Evolutionary conservation across 306 rosid genomes (phyloP).

Genomic region (Ormosia semicastrata): DNA sequence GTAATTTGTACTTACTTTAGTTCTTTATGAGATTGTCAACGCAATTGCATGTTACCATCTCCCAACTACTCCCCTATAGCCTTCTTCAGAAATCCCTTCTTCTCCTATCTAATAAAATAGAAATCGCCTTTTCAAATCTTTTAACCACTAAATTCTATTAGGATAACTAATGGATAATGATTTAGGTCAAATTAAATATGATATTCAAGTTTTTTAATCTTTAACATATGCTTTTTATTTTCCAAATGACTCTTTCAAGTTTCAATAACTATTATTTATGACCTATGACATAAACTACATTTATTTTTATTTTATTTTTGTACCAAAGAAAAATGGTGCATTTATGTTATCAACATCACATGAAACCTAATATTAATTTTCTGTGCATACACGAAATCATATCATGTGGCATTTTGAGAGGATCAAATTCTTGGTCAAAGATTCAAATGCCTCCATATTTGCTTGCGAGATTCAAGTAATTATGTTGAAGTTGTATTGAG

Average conservation of each 20-base stretch:
- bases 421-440: constrained; percentile 6
- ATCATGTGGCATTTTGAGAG: constrained; percentile 1
- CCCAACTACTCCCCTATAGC: not conserved
- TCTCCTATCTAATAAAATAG: no score
- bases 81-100: no score
- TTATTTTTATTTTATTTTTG: no score
- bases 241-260: no score
- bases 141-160: no score
- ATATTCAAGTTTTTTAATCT: no score
- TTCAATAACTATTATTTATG: not conserved
- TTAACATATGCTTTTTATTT: no score
- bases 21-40: not conserved
- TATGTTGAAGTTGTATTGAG: not conserved
- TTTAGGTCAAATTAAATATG: no score
- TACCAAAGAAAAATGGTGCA: not conserved
- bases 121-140: no score
- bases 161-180: no score
- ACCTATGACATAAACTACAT: not conserved
- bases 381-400: not conserved
- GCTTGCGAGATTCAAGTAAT: constrained; percentile 17
- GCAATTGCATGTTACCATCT: not conserved
- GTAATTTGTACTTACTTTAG: not conserved
- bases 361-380: not conserved
- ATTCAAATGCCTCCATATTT: not conserved
- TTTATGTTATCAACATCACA: not conserved